Conservation (phyloP, 2,329 filamentous ascomycete genomes). For the Colletotrichum sp. region DNA sequence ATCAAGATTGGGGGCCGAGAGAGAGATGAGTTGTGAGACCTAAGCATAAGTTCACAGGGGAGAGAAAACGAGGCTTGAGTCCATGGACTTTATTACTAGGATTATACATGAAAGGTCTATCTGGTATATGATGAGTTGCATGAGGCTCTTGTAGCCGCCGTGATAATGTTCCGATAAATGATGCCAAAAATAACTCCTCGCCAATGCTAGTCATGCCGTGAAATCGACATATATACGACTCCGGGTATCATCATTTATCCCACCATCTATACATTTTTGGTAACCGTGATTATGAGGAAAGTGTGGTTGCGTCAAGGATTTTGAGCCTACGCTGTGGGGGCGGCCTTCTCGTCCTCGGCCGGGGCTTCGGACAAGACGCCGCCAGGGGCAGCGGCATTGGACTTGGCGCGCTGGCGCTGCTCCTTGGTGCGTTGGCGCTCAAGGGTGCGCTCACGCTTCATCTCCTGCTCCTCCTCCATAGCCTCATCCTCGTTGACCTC, state of each 20-base stretch:
- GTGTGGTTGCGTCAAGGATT: not conserved
- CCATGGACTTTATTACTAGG: not conserved
- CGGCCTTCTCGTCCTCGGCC: slow-evolving; percentile 3
- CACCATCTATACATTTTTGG: not conserved
- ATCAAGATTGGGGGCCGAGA: slow-evolving; percentile 26
- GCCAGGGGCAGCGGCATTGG: not conserved
- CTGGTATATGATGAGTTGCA: not conserved
- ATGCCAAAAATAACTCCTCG: slow-evolving; percentile 8
- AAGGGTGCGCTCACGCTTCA: slow-evolving; percentile 3
- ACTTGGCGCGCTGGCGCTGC: not conserved
- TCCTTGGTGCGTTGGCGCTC: not conserved
- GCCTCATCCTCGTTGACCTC: slow-evolving; percentile 17
- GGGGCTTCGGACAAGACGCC: slow-evolving; percentile 10
- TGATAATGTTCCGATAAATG: not conserved
- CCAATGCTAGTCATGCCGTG: slow-evolving; percentile 9
- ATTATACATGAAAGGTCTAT: slow-evolving; percentile 7
- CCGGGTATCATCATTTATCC: slow-evolving; percentile 17
- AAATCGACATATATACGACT: not conserved
- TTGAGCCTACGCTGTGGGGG: not conserved
- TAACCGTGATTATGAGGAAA: not conserved
- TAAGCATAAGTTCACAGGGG: not conserved
- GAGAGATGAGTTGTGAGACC: slow-evolving; percentile 27
- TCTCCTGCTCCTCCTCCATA: slow-evolving; percentile 17
- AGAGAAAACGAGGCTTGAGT: not conserved
- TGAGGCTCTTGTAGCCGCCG: not conserved